Base-by-base conservation (phyloP, 2,329 filamentous ascomycete species). In the Grosmannia serpens region DNA sequence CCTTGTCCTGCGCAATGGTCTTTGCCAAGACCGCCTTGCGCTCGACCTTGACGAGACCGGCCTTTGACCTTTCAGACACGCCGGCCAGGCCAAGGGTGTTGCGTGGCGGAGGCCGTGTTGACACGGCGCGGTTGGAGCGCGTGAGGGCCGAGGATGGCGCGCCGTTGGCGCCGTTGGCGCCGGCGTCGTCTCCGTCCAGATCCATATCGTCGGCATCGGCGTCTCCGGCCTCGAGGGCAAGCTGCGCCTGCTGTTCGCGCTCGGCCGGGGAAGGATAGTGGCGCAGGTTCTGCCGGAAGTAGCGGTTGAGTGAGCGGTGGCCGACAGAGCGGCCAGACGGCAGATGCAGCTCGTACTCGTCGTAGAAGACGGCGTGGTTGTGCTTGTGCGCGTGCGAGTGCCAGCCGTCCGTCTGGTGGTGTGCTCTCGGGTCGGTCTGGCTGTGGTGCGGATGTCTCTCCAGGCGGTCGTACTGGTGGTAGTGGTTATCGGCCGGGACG, bases 291-390 rank as follows among this genome's bases (percentile, higher is more conserved):
- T 99, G 94, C 60, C 89, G 86, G 75, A 85, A 99, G 74, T 97
- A 97, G 65, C 82, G 85, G 68, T 88, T 87, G 57, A 96, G 74
- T 9, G 89, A 94, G 53, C 94, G 84, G 70, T 99, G 94, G 46
- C 94, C 94, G 44, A 95, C 91, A 9, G 88, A 88, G 61, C 88
- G 87, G 57, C 94, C 94, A 5, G 88, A 90, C 1, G 94, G 94
- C 15, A 99, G 82, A 68, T 99, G 91, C 57, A 99, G 81, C 71
- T 97, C 94, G 67, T 89, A 91, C 51, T 99, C 94, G 65, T 95
- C 89, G 68, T 95, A 86, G 70, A 95, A 96, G 26, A 89, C 88
- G 44, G 89, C 85, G 62, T 87, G 82, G 5, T 82, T 71, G 64
- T 85, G 82, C 64, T 89, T 87, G 73, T 95, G 87, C 1, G 88